Evolutionary conservation across 2,329 filamentous ascomycete species (phyloP), one percentile per base, ranked within the genome.

Genomic region (Dactylellina leptospora): DNA sequence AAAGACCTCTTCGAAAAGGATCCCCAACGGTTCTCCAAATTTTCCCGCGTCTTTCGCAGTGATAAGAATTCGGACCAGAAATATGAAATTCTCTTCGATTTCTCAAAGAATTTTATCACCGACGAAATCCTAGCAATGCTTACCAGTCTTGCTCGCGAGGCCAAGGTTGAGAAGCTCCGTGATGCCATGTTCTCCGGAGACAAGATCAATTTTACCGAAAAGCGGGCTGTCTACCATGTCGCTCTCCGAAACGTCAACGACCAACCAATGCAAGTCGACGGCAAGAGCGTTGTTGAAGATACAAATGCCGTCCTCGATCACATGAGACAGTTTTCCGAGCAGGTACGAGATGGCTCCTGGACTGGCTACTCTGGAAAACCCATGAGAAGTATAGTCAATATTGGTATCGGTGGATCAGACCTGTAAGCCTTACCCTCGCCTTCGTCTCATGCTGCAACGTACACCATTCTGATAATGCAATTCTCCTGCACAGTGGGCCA

Each of bases 171-270:
- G 84, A 86, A 96, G 84, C 91, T 97, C 80, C 90, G 95, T 75
- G 93, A 99, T 87, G 88, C 89, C 79, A 96, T 99, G 93, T 99
- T 99, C 82, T 88, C 88, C 68, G 95, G 95, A 77, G 91, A 97
- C 79, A 93, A 96, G 86, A 97, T 99, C 85, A 99, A 99, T 87
- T 97, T 97, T 83, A 99, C 95, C 72, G 95, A 99, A 85, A 85
- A 93, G 80, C 89, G 95, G 75, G 95, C 95, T 75, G 95, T 99
- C 75, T 96, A 96, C 84, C 95, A 99, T 83, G 87, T 91, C 76
- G 95, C 95, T 51, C 86, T 99, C 79, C 90, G 95, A 80, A 99
- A 99, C 81, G 88, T 92, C 75, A 85, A 87, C 80, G 92, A 91
- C 80, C 87, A 91, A 85, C 87, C 84, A 50, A 88, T 89, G 86